phyloP scores from a whole-genome alignment of 345 rosid species.

The Eucalyptus lansdowneana region DNA sequence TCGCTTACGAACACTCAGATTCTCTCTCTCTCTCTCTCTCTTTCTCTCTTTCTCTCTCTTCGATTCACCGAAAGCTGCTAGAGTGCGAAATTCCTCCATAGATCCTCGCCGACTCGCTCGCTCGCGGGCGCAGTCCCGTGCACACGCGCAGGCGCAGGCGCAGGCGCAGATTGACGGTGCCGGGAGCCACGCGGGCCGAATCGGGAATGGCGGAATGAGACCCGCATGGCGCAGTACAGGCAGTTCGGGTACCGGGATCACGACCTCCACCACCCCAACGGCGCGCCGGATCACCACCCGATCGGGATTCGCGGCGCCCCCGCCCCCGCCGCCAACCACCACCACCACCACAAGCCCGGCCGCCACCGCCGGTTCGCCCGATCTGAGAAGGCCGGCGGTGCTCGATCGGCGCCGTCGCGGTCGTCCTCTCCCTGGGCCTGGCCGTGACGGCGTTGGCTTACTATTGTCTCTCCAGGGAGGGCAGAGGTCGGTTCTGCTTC shows the following conservation, averaged over 20 bases:
- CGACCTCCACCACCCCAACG: slow-evolving; percentile 18
- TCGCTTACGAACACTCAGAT: neutral
- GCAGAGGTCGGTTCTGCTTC: slow-evolving; percentile 21
- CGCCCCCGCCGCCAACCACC: slow-evolving; percentile 11
- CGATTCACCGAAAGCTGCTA: neutral
- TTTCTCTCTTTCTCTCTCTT: neutral
- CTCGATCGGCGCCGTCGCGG: slow-evolving; percentile 30
- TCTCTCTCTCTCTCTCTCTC: neutral
- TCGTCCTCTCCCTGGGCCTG: slow-evolving; percentile 43
- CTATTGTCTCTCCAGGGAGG: slow-evolving; percentile 35
- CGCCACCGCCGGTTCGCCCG: slow-evolving; percentile 59
- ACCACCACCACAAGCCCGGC: slow-evolving; percentile 24
- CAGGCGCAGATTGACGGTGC: neutral
- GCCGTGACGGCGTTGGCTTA: slow-evolving; percentile 51
- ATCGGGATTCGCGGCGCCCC: slow-evolving; percentile 57
- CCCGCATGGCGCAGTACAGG: slow-evolving; percentile 77
- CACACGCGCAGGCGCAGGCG: neutral
- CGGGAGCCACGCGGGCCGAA: neutral
- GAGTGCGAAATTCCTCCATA: neutral
- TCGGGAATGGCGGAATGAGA: neutral
- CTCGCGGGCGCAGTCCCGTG: neutral
- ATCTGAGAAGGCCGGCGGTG: slow-evolving; percentile 38
- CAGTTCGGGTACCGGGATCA: slow-evolving; percentile 56
- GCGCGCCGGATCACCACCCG: slow-evolving; percentile 37
- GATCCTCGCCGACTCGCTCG: neutral